Conservation (phyloP, 352 stramenopile species). For the Phytophthora sojae region DNA sequence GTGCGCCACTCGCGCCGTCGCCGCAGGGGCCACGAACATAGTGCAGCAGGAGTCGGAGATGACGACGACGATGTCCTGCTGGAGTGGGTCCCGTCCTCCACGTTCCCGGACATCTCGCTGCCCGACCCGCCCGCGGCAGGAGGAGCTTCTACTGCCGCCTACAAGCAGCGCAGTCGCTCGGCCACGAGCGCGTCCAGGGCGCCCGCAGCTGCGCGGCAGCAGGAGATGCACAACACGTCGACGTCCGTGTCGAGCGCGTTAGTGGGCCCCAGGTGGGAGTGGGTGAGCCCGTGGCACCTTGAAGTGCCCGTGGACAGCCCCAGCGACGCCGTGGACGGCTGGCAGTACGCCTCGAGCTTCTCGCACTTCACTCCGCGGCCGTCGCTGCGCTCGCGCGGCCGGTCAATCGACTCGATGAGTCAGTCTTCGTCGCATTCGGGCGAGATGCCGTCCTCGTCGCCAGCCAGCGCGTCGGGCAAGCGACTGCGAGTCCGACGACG, state of each 20-base stretch:
- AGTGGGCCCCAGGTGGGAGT: conserved; percentile 55
- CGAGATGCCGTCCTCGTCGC: conserved; percentile 32
- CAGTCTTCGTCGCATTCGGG: conserved; percentile 12
- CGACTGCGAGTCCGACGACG: conserved; percentile 57
- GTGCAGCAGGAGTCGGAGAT: background rate
- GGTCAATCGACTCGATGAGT: conserved; percentile 33
- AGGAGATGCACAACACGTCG: conserved; percentile 4
- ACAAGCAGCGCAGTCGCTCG: conserved; percentile 39
- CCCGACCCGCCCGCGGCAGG: conserved; percentile 25
- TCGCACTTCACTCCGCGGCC: conserved; percentile 53
- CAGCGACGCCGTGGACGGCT: conserved; percentile 54
- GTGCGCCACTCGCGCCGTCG: conserved; percentile 29
- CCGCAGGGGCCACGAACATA: background rate
- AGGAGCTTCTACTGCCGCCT: too few relatives aligned
- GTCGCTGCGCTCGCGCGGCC: conserved; percentile 27
- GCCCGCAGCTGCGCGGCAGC: background rate
- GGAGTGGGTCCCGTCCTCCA: conserved; percentile 50
- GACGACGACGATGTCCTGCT: conserved; percentile 31
- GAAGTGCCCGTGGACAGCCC: conserved; percentile 33
- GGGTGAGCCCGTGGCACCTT: conserved; percentile 79
- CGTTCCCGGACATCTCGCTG: conserved; percentile 65
- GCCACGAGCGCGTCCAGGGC: conserved; percentile 18
- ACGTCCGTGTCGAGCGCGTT: conserved; percentile 9
- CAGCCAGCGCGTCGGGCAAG: conserved; percentile 44
- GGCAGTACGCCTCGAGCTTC: conserved; percentile 74